These are phyloP conservation scores for Ophidiomyces ophidiicola DNA, from an alignment of 2,329 filamentous ascomycete species.

Conservation along the genomic window DNA sequence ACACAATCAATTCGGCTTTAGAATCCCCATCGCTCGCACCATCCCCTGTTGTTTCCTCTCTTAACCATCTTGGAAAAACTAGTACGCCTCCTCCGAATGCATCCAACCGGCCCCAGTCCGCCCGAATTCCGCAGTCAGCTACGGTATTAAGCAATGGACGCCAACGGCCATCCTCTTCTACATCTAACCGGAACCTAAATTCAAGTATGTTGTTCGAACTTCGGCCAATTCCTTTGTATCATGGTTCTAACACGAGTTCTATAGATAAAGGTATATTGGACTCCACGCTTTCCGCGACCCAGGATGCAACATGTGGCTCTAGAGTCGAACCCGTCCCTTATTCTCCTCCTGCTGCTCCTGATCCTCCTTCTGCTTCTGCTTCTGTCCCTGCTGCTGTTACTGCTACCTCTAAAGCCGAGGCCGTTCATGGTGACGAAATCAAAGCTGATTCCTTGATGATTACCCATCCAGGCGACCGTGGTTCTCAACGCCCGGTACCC, in stretches of 20 bases:
- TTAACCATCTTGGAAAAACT: slow-evolving; percentile 46
- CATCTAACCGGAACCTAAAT: slow-evolving; percentile 49
- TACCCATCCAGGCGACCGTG: slow-evolving; percentile 9
- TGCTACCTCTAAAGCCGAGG: slow-evolving; percentile 5
- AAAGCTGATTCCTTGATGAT: slow-evolving; percentile 11
- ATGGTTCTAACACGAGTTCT: slow-evolving; percentile 11
- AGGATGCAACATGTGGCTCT: slow-evolving; percentile 10
- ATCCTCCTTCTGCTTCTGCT: not conserved
- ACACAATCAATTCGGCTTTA: slow-evolving; percentile 39
- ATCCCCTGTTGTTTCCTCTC: slow-evolving; percentile 59
- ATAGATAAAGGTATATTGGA: slow-evolving; percentile 15
- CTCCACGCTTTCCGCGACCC: slow-evolving; percentile 1
- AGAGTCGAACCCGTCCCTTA: slow-evolving; percentile 12
- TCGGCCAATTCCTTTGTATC: slow-evolving; percentile 22
- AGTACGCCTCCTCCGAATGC: slow-evolving; percentile 49
- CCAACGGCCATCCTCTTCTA: slow-evolving; percentile 48
- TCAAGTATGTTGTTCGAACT: slow-evolving; percentile 32
- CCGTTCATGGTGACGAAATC: slow-evolving; percentile 5
- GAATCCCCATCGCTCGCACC: slow-evolving; percentile 61
- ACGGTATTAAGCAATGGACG: slow-evolving; percentile 46
- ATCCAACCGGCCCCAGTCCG: slow-evolving; percentile 51
- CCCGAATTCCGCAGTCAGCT: slow-evolving; percentile 65
- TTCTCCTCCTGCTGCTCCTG: not conserved
- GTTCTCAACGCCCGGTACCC: not conserved
- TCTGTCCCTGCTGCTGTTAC: not conserved